phyloP scores from a whole-genome alignment of 495 filamentous ascomycete species.

The Pyronema domesticum region DNA sequence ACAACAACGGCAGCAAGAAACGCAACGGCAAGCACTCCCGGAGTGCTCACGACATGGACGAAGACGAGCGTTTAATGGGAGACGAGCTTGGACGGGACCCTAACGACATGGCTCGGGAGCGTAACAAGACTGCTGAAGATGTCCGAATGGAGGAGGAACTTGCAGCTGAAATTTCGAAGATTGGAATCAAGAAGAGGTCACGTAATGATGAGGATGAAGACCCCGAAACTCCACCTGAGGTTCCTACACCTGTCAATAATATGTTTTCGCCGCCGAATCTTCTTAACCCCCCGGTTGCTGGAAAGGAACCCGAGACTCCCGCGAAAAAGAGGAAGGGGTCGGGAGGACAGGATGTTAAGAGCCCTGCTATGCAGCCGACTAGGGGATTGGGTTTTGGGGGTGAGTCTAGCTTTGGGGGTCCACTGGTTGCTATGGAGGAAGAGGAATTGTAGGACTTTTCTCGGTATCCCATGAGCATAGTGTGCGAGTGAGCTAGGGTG shows the following conservation, averaged over 20 bases:
- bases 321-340: slow-evolving; percentile 22
- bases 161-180: slow-evolving; percentile 75
- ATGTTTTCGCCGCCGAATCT: not conserved
- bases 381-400: slow-evolving; percentile 20
- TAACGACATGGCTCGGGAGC: slow-evolving; percentile 18
- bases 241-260: not conserved
- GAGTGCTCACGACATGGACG: slow-evolving; percentile 45
- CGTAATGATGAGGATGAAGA: slow-evolving; percentile 15
- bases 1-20: slow-evolving; percentile 31
- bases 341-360: slow-evolving; percentile 19
- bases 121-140: slow-evolving; percentile 54
- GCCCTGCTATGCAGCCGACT: slow-evolving; percentile 6
- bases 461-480: not conserved
- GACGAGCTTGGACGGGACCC: slow-evolving; percentile 20
- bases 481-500: too few relatives aligned
- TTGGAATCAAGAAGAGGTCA: slow-evolving; percentile 93
- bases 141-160: slow-evolving; percentile 67
- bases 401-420: slow-evolving; percentile 19
- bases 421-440: slow-evolving; percentile 17
- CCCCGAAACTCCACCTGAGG: slow-evolving; percentile 5
- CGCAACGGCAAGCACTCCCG: slow-evolving; percentile 23
- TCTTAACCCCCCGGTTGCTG: not conserved
- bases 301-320: slow-evolving; percentile 18
- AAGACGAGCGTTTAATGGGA: slow-evolving; percentile 30
- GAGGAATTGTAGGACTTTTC: slow-evolving; percentile 12